Conservation (phyloP, 495 filamentous ascomycete species). For the Sabuloglossum arenarium region DNA sequence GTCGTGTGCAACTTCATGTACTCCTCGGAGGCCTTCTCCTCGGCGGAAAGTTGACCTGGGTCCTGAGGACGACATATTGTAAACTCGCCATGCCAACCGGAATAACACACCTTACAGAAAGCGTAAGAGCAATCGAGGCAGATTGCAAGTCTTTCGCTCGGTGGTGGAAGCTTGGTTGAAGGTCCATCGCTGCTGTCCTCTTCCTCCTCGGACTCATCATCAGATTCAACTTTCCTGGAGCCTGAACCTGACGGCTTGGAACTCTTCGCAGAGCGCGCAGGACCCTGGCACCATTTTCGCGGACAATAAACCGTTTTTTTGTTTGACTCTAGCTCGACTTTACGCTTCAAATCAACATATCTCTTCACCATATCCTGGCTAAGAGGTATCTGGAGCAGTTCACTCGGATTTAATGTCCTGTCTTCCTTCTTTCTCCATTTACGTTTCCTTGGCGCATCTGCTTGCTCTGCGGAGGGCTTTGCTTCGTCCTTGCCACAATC, state of each 20-base stretch:
- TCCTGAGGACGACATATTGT: conserved; percentile 35
- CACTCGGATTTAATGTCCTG: conserved; percentile 57
- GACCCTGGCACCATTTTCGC: conserved; percentile 78
- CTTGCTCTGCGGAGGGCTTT: conserved; percentile 7
- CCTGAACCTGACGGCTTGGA: conserved; percentile 30
- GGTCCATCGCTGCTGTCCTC: conserved; percentile 10
- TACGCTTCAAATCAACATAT: conserved; percentile 76
- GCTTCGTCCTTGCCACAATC: conserved; percentile 44
- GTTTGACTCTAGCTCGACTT: conserved; percentile 75
- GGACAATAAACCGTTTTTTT: conserved; percentile 90
- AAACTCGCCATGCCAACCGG: conserved; percentile 82
- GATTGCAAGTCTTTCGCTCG: conserved; percentile 46
- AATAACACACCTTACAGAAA: conserved; percentile 56
- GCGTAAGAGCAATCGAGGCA: conserved; percentile 85
- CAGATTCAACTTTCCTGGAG: conserved; percentile 9
- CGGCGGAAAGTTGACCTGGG: conserved; percentile 45
- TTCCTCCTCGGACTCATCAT: conserved; percentile 23
- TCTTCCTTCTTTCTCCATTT: conserved; percentile 29
- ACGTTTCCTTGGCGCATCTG: conserved; percentile 6
- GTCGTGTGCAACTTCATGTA: conserved; percentile 66
- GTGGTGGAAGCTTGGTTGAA: conserved; percentile 21
- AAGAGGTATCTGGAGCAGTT: conserved; percentile 71
- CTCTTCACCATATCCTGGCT: conserved; percentile 53
- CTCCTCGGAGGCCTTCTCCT: conserved; percentile 66
- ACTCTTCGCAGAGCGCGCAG: conserved; percentile 63